phyloP scores from a whole-genome alignment of 805 yeast species.

The Candida suzukii region DNA sequence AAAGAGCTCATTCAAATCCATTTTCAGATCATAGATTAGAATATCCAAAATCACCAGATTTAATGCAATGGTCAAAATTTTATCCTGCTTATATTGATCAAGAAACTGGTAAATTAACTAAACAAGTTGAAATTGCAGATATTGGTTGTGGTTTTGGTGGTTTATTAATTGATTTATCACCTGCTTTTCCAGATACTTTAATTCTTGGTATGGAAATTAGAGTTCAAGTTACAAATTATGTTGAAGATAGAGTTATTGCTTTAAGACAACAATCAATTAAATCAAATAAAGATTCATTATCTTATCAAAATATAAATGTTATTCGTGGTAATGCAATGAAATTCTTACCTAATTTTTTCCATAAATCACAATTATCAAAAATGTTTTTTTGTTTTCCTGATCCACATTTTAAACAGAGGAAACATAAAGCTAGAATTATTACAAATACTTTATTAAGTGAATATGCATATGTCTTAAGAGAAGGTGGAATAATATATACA shows the following conservation, averaged over 20 bases:
- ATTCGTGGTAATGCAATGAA: slow-evolving; percentile 96
- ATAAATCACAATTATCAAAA: slow-evolving; percentile 73
- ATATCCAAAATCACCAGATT: slow-evolving; percentile 74
- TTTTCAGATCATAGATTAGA: slow-evolving; percentile 91
- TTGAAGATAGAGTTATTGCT: slow-evolving; percentile 91
- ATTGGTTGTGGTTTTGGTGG: slow-evolving; percentile 99
- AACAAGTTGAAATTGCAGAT: slow-evolving; percentile 81
- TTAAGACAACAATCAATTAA: slow-evolving; percentile 49
- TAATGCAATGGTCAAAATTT: slow-evolving; percentile 80
- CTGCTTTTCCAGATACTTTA: slow-evolving; percentile 63
- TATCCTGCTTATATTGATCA: slow-evolving; percentile 57
- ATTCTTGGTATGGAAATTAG: slow-evolving; percentile 96
- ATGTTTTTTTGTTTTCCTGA: slow-evolving; percentile 99
- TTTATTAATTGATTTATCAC: slow-evolving; percentile 69
- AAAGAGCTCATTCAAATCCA: slow-evolving; percentile 96
- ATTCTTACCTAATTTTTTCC: slow-evolving; percentile 89
- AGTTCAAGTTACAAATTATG: slow-evolving; percentile 95
- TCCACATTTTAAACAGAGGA: slow-evolving; percentile 95
- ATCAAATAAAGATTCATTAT: slow-evolving; percentile 18
- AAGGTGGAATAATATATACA: slow-evolving; percentile 86
- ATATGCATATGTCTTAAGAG: slow-evolving; percentile 83
- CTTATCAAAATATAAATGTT: slow-evolving; percentile 80
- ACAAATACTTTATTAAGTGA: slow-evolving; percentile 85
- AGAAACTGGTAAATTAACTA: slow-evolving; percentile 33
- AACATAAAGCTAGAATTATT: slow-evolving; percentile 94